These are phyloP conservation scores for Lactifluus subvellereus DNA, from an alignment of 768 basidiomycete genomes.

Conservation along the genomic window DNA sequence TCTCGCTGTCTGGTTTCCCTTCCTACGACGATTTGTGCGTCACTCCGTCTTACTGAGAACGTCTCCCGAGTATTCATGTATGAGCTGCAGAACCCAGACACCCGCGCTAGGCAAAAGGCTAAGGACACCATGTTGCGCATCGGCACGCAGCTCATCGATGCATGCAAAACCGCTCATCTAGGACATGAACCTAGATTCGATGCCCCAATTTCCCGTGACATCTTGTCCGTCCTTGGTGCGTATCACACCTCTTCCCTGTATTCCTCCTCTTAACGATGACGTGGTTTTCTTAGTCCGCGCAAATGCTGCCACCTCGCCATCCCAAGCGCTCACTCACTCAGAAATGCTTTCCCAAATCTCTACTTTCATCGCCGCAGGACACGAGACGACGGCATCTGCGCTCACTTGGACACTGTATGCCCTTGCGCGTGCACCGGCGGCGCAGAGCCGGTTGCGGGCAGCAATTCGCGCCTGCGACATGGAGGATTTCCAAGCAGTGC, in stretches of 20 bases:
- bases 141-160: conserved; percentile 21
- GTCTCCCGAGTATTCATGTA: conserved; percentile 23
- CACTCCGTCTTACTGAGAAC: conserved; percentile 33
- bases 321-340: conserved; percentile 47
- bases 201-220: conserved; percentile 11
- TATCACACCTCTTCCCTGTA: neutral
- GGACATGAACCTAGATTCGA: neutral
- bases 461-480: conserved; percentile 32
- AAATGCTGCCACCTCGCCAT: conserved; percentile 42
- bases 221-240: conserved; percentile 24
- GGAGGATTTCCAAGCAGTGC: conserved; percentile 23
- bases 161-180: conserved; percentile 5
- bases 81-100: conserved; percentile 12
- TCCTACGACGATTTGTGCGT: conserved; percentile 50
- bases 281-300: conserved; percentile 45
- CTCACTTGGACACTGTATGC: conserved; percentile 60
- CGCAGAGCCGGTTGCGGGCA: conserved; percentile 44
- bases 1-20: conserved; percentile 53
- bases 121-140: conserved; percentile 20
- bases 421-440: conserved; percentile 41
- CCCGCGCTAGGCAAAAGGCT: conserved; percentile 8
- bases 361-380: conserved; percentile 58
- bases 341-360: conserved; percentile 60
- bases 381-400: conserved; percentile 56
- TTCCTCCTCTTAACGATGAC: neutral